Evolutionary conservation across 306 rosid species (phyloP).

Genomic region (Glycine latifolia): DNA sequence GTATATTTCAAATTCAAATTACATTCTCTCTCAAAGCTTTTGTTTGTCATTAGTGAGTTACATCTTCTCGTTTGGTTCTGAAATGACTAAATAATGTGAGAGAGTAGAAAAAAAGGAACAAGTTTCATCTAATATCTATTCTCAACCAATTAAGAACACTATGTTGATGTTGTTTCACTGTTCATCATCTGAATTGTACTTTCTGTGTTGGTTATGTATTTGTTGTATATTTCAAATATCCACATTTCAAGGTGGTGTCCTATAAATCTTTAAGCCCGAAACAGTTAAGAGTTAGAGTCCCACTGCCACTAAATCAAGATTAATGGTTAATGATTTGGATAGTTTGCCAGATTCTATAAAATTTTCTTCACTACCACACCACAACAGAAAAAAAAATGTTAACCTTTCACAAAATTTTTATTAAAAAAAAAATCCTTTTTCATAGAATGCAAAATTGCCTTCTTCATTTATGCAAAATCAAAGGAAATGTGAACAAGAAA

Average conservation of each 20-base stretch:
- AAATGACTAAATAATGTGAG: not conserved
- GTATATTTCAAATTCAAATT: not conserved
- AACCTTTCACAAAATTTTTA: too few species aligned
- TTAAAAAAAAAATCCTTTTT: too few species aligned
- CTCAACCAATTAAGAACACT: not conserved
- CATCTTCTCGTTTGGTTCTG: slow-evolving; percentile 10
- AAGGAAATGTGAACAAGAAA: too few species aligned
- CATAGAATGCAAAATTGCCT: not conserved
- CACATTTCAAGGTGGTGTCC: not conserved
- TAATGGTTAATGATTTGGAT: not conserved
- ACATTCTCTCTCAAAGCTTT: slow-evolving; percentile 5
- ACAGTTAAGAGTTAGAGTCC: too few species aligned
- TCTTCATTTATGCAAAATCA: too few species aligned
- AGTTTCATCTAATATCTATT: not conserved
- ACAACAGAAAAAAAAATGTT: not conserved
- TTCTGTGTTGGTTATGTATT: slow-evolving; percentile 10
- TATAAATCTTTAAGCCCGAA: too few species aligned
- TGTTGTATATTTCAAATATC: slow-evolving; percentile 14
- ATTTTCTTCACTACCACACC: not conserved
- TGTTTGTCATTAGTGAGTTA: slow-evolving; percentile 16
- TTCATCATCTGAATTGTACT: slow-evolving; percentile 32
- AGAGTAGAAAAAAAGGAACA: not conserved
- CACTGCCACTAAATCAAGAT: too few species aligned
- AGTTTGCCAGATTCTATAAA: not conserved
- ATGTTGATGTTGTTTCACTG: not conserved